Evolutionary conservation across 2,329 filamentous ascomycete genomes (phyloP), one percentile per base, ranked within the genome.

Genomic region (Clarireedia homoeocarpa): DNA sequence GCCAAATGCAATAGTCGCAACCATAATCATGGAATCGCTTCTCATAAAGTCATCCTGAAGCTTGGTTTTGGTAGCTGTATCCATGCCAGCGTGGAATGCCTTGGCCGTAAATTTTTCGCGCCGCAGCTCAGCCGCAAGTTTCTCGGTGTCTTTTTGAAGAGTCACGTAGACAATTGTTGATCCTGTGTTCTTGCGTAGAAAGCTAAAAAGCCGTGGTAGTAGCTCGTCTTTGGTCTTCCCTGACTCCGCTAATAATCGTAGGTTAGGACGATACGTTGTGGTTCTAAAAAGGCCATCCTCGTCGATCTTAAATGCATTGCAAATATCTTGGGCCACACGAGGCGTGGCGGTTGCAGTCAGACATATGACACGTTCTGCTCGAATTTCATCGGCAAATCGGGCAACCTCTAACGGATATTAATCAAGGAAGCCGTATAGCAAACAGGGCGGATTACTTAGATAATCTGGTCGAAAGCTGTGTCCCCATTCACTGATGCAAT

Each of bases 131-230:
- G 57, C 39, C 1, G 77, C 76, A 6, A 81, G 65, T 0, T 53
- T 46, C 56, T 77, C 77, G 0, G 79, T 73, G 61, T 80, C 75
- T 64, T 74, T 77, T 57, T 84, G 82, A 0, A 78, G 65, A 0
- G 81, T 83, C 1, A 84, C 80, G 54, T 85, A 86, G 12, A 86
- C 73, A 23, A 85, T 78, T 0, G 79, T 79, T 2, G 82, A 72
- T 0, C 82, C 83, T 1, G 73, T 70, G 55, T 84, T 72, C 0
- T 71, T 60, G 34, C 68, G 69, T 7, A 85, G 68, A 58, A 83
- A 84, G 0, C 67, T 58, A 36, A 74, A 72, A 10, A 81, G 64
- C 45, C 71, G 70, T 2, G 73, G 69, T 44, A 73, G 73, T 50
- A 79, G 77, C 2, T 78, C 75, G 6, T 73, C 61, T 40, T 74